Evolutionary conservation across 23 red algal genomes (phyloP).

Genomic region (Agarophyton chilense): DNA sequence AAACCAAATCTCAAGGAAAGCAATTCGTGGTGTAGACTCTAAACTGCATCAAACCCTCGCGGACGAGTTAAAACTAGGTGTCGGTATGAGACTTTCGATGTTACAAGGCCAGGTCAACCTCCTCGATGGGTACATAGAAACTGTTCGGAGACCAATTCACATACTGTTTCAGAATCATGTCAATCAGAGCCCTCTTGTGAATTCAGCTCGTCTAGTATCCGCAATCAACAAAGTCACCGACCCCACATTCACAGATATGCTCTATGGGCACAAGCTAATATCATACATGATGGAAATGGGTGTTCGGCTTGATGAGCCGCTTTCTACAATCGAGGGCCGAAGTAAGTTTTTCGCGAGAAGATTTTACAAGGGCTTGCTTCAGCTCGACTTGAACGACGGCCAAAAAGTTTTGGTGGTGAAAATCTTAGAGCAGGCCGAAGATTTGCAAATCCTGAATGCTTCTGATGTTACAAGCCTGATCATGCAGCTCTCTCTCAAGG

Average conservation of each 20-base stretch:
- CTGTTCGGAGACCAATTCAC: constrained; percentile 16
- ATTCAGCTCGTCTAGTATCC: not conserved
- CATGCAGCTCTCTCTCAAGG: constrained; percentile 1
- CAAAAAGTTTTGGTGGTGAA: not conserved
- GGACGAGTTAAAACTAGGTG: not conserved
- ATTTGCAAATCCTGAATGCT: not conserved
- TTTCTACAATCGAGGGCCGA: not conserved
- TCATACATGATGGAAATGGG: constrained; percentile 21
- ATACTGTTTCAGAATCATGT: constrained; percentile 15
- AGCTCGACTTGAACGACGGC: not conserved
- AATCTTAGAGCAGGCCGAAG: constrained; percentile 6
- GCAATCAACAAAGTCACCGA: constrained; percentile 1
- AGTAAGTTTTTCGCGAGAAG: constrained; percentile 29
- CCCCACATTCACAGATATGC: constrained; percentile 11
- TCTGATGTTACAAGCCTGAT: not conserved
- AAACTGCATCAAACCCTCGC: not conserved
- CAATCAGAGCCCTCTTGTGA: not conserved
- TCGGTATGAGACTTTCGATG: not conserved
- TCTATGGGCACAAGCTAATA: not conserved
- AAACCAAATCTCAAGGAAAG: not conserved
- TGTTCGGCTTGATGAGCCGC: not conserved
- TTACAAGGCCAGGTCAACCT: not conserved
- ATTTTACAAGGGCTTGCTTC: constrained; percentile 16
- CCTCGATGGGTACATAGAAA: not conserved
- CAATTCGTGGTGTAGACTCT: not conserved